Percentiles rank a stretch among this genome's conserved stretches.
Evolutionary conservation across 2,329 filamentous ascomycete genomes (phyloP).

Genomic region (Alternaria sp.): DNA sequence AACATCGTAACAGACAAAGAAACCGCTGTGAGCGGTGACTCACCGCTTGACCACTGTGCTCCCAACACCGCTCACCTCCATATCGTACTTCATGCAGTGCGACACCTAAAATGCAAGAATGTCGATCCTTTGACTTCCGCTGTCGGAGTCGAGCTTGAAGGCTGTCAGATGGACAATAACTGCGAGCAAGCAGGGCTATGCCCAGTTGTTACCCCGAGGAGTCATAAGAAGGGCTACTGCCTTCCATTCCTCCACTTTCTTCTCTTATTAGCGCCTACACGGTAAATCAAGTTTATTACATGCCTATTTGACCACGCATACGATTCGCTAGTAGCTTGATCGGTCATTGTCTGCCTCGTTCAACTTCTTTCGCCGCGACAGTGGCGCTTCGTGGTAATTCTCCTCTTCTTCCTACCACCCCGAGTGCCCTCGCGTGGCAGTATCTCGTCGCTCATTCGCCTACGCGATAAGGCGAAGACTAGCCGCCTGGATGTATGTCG

Average conservation of each 20-base stretch:
- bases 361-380: background rate
- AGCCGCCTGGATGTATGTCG: background rate
- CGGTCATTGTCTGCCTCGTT: background rate
- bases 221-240: background rate
- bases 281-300: background rate
- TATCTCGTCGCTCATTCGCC: background rate
- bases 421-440: background rate
- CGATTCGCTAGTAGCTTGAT: background rate
- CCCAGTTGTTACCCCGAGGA: background rate
- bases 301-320: background rate
- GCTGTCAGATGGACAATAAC: background rate
- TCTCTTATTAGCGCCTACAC: background rate
- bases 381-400: background rate
- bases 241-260: background rate
- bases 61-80: constrained; percentile 1
- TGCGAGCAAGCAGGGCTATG: background rate
- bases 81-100: background rate
- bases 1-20: background rate
- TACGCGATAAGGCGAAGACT: background rate
- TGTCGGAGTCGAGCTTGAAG: background rate
- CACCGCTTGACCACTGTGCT: background rate
- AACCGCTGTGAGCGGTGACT: background rate
- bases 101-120: background rate
- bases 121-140: background rate
- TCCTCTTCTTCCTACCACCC: background rate